Evolutionary conservation across 192 early-diverging fungal species (phyloP).

Genomic region (Pilobolus umbonatus): DNA sequence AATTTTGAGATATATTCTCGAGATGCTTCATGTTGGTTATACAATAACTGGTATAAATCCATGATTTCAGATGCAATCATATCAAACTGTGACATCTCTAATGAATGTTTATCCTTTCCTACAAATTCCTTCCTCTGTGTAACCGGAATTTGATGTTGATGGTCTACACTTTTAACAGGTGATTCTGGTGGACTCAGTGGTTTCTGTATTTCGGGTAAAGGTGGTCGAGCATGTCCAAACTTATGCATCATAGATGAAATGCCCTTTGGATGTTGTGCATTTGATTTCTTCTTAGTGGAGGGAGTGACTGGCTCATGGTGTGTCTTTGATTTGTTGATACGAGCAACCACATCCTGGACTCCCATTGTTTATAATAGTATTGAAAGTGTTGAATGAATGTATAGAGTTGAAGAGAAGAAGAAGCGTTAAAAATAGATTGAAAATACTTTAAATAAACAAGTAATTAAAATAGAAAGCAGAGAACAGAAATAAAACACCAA

Average conservation of each 20-base stretch:
- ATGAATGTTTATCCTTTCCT: neutral
- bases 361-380: slow-evolving; percentile 18
- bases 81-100: neutral
- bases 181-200: neutral
- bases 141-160: neutral
- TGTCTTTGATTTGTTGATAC: slow-evolving; percentile 13
- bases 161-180: neutral
- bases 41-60: neutral
- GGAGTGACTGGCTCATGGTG: neutral
- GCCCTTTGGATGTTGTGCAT: neutral
- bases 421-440: no score
- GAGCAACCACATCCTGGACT: slow-evolving; percentile 25
- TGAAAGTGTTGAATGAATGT: no score
- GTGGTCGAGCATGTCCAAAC: neutral
- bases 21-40: slow-evolving; percentile 2
- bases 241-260: neutral
- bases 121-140: neutral
- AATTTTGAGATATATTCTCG: slow-evolving; percentile 14
- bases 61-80: slow-evolving; percentile 11
- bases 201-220: neutral
- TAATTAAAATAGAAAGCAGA: neutral
- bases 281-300: neutral
- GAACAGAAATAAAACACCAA: neutral
- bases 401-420: slow-evolving; percentile 1
- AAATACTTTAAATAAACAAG: neutral